Conservation (phyloP, 2,329 filamentous ascomycete species). For the Fusarium verticillioides region DNA sequence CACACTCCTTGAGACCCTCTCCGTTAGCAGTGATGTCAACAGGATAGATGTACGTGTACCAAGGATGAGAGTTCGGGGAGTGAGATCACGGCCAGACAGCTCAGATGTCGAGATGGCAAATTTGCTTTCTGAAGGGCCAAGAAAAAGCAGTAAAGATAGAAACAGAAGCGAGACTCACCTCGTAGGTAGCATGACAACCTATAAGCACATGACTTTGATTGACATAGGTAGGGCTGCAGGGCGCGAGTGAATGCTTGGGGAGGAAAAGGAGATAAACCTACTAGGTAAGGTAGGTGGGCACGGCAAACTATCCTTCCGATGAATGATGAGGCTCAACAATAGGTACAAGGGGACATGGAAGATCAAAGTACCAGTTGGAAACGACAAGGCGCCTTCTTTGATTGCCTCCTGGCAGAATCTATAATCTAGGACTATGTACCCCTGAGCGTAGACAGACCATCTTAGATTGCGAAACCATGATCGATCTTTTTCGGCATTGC, state of each 20-base stretch:
- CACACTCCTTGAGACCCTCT: neutral
- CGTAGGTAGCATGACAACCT: neutral
- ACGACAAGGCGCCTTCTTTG: neutral
- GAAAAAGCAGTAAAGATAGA: neutral
- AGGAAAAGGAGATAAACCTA: neutral
- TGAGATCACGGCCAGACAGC: neutral
- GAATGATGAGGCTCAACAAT: neutral
- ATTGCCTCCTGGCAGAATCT: neutral
- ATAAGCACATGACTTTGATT: neutral
- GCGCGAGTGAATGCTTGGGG: neutral
- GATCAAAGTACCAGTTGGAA: neutral
- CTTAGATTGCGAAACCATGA: neutral
- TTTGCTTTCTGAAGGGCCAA: neutral
- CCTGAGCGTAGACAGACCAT: neutral
- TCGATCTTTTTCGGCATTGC: neutral
- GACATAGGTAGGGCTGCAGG: neutral
- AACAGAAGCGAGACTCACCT: neutral
- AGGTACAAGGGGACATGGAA: neutral
- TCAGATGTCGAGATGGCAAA: neutral
- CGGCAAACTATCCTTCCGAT: neutral
- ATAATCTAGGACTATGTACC: neutral
- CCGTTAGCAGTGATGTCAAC: neutral
- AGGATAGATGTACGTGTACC: neutral
- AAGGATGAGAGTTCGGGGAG: neutral
- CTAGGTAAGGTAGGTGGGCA: neutral